Conservation (phyloP, 768 basidiomycete genomes). For the Leccinum truebloodii region DNA sequence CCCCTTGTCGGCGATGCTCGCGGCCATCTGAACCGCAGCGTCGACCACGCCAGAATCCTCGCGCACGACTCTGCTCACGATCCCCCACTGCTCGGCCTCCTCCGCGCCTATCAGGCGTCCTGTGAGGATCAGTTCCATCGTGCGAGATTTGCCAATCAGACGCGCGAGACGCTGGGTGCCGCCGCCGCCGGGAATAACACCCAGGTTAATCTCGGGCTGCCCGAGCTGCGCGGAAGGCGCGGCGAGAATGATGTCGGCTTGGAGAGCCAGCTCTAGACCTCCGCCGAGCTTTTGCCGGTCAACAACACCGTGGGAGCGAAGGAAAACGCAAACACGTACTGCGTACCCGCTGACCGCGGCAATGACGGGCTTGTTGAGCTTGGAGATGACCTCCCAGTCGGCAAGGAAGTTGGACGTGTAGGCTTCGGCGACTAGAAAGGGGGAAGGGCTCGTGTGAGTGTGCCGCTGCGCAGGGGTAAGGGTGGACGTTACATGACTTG, state of each 20-base stretch:
- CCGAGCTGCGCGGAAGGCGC: conserved; percentile 91
- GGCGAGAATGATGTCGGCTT: conserved; percentile 94
- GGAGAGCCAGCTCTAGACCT: conserved; percentile 94
- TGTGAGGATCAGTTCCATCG: conserved; percentile 94
- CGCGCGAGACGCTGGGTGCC: conserved; percentile 89
- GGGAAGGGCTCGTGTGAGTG: background rate
- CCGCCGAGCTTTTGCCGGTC: conserved; percentile 77
- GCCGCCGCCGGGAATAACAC: conserved; percentile 92
- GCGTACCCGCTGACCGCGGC: conserved; percentile 96
- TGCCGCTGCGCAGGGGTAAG: background rate
- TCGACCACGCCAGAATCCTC: conserved; percentile 82
- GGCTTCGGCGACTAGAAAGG: conserved; percentile 69
- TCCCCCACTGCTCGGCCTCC: conserved; percentile 86
- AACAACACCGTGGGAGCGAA: background rate
- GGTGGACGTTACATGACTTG: conserved; percentile 70
- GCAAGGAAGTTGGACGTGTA: conserved; percentile 85
- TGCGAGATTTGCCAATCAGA: conserved; percentile 86
- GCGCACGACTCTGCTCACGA: conserved; percentile 78
- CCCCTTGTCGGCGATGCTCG: conserved; percentile 78
- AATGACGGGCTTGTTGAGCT: conserved; percentile 88
- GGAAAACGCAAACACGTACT: conserved; percentile 43
- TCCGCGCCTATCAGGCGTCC: conserved; percentile 78
- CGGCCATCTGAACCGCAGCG: conserved; percentile 82
- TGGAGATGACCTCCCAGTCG: conserved; percentile 75
- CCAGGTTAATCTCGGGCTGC: conserved; percentile 95